Percentiles rank a stretch among this genome's conserved stretches.
phyloP scores from a whole-genome alignment of 140 eudicot species.

The Oenanthe javanica region DNA sequence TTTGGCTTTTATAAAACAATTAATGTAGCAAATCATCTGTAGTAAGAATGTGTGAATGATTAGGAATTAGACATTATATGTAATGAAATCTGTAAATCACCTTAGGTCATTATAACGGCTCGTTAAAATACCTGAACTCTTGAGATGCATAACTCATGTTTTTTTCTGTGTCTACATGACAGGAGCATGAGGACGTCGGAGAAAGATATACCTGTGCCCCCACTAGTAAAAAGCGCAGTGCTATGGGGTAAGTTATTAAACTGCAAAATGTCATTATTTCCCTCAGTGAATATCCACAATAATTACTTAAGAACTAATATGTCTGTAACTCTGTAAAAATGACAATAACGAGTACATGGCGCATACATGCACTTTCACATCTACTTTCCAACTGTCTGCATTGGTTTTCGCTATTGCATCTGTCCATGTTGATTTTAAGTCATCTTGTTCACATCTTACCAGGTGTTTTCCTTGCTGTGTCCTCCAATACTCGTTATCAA shows the following conservation, averaged over 20 bases:
- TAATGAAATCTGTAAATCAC: background rate
- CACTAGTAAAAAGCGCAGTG: conserved; percentile 79
- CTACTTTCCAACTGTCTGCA: background rate
- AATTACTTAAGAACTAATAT: background rate
- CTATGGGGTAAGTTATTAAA: conserved; percentile 68
- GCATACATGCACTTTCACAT: background rate
- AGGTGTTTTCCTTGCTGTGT: conserved; percentile 91
- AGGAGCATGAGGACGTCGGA: conserved; percentile 76
- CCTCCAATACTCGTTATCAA: conserved; percentile 93
- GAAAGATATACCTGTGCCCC: conserved; percentile 75
- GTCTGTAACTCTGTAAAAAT: background rate
- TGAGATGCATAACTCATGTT: background rate
- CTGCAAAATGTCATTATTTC: background rate
- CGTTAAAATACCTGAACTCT: background rate
- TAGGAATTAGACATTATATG: background rate
- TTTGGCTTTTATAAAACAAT: background rate
- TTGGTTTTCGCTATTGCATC: background rate
- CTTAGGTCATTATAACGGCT: background rate
- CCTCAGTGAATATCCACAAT: background rate
- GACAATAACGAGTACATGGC: background rate
- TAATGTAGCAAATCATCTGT: background rate
- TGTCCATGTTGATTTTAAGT: background rate
- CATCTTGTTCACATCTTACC: conserved; percentile 9
- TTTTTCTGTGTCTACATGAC: conserved; percentile 15
- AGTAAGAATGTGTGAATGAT: background rate